phyloP scores from a whole-genome alignment of 306 rosid genomes.

The Cucurbita argyrosperma region DNA sequence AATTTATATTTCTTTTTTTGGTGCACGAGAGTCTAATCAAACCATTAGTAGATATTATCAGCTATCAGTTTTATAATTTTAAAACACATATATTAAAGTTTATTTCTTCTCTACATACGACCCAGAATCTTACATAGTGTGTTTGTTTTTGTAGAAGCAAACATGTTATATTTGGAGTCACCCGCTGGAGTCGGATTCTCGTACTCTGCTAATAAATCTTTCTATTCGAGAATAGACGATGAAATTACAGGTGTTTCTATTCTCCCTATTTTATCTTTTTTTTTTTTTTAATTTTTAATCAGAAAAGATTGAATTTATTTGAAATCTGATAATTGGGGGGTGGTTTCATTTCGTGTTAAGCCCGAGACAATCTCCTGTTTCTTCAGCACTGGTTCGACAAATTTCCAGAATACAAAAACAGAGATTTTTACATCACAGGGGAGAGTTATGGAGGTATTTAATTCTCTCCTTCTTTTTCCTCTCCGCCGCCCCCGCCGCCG shows the following conservation, averaged over 20 bases:
- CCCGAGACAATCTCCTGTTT: slow-evolving; percentile 37
- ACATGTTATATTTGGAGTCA: slow-evolving; percentile 39
- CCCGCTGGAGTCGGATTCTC: slow-evolving; percentile 50
- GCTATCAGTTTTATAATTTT: too few species aligned
- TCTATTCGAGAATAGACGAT: slow-evolving; percentile 26
- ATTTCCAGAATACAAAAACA: slow-evolving; percentile 29
- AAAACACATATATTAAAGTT: too few species aligned
- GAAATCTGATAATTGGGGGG: too few species aligned
- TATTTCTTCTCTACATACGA: too few species aligned
- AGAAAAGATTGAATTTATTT: neutral
- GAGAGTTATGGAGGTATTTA: slow-evolving; percentile 34
- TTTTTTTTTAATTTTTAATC: neutral
- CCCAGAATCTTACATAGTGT: too few species aligned
- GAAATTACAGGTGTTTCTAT: slow-evolving; percentile 22
- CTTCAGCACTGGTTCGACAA: slow-evolving; percentile 27
- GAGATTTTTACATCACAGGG: slow-evolving; percentile 30
- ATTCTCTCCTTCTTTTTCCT: too few species aligned
- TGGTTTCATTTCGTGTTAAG: slow-evolving; percentile 6
- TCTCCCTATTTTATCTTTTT: slow-evolving; percentile 1
- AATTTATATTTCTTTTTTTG: too few species aligned
- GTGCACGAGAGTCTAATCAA: fast-evolving
- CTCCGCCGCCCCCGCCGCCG: too few species aligned
- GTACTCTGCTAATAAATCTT: slow-evolving; percentile 24
- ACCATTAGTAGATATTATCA: too few species aligned
- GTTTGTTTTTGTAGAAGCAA: slow-evolving; percentile 24